Evolutionary conservation across 768 basidiomycete genomes (phyloP).

Genomic region (Xerocomellus dryophilus): DNA sequence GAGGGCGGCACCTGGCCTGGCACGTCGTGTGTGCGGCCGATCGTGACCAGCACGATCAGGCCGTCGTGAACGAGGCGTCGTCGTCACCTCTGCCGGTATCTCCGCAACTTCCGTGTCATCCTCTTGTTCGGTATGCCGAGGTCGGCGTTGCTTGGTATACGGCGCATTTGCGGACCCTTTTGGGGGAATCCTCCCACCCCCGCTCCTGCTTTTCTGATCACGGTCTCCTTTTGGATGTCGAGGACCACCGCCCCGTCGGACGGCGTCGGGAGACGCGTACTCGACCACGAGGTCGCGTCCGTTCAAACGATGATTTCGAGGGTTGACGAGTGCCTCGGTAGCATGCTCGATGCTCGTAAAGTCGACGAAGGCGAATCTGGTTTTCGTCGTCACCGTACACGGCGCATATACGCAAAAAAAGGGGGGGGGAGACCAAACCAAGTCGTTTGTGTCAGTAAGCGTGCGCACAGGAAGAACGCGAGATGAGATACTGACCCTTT

Average conservation of each 20-base stretch:
- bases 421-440: neutral
- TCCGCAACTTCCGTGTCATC: conserved; percentile 3
- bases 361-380: conserved; percentile 92
- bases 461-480: neutral
- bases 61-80: conserved; percentile 3
- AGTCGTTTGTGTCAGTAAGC: neutral
- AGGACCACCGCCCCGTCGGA: conserved; percentile 66
- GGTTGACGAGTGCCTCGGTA: conserved; percentile 76
- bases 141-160: conserved; percentile 3
- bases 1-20: conserved; percentile 77
- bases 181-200: conserved; percentile 10
- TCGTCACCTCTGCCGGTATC: neutral
- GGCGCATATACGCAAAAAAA: neutral
- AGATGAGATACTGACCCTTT: conserved; percentile 70
- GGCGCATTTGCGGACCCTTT: neutral
- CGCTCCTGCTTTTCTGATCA: conserved; percentile 12
- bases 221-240: conserved; percentile 23
- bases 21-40: conserved; percentile 36
- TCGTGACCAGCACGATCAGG: conserved; percentile 12
- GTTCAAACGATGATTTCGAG: conserved; percentile 78
- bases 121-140: conserved; percentile 2
- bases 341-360: conserved; percentile 78
- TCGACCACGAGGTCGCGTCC: conserved; percentile 85
- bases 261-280: conserved; percentile 86
- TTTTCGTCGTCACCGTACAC: neutral